Evolutionary conservation across 129 eudicot species (phyloP).

Genomic region (Deinandra increscens): DNA sequence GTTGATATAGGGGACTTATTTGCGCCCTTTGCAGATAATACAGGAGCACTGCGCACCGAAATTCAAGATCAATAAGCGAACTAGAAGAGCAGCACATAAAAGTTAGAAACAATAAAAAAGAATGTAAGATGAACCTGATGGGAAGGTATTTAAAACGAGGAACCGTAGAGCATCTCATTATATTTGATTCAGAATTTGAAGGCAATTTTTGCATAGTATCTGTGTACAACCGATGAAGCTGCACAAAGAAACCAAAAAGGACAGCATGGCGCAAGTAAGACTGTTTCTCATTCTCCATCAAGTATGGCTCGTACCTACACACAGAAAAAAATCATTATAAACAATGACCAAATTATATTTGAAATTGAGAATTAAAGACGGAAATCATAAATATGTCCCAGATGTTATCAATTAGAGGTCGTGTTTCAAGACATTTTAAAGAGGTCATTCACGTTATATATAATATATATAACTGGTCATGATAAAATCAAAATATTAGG

Average conservation of each 20-base stretch:
- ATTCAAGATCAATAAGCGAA: slow-evolving; percentile 9
- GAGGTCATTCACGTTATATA: not conserved
- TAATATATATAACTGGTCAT: not conserved
- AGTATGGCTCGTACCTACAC: slow-evolving; percentile 87
- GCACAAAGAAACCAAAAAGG: slow-evolving; percentile 95
- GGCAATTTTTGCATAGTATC: slow-evolving; percentile 75
- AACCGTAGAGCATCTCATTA: slow-evolving; percentile 88
- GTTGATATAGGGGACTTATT: slow-evolving; percentile 57
- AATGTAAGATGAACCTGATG: slow-evolving; percentile 57
- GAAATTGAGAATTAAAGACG: not conserved
- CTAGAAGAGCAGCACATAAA: not conserved
- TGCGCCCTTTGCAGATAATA: slow-evolving; percentile 69
- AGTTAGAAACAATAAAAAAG: not conserved
- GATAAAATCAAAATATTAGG: not conserved
- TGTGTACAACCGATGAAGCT: slow-evolving; percentile 71
- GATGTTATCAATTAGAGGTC: not conserved
- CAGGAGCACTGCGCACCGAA: slow-evolving; percentile 72
- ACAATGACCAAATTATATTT: not conserved
- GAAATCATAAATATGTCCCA: not conserved
- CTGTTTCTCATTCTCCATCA: slow-evolving; percentile 97
- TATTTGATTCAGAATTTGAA: slow-evolving; percentile 82
- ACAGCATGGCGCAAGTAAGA: slow-evolving; percentile 85
- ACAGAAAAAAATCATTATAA: not conserved
- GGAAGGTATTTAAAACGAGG: slow-evolving; percentile 98
- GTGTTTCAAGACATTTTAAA: not conserved